Conservation (phyloP, 1,284 basidiomycete genomes). For the Cystobasidiaceae sp. region DNA sequence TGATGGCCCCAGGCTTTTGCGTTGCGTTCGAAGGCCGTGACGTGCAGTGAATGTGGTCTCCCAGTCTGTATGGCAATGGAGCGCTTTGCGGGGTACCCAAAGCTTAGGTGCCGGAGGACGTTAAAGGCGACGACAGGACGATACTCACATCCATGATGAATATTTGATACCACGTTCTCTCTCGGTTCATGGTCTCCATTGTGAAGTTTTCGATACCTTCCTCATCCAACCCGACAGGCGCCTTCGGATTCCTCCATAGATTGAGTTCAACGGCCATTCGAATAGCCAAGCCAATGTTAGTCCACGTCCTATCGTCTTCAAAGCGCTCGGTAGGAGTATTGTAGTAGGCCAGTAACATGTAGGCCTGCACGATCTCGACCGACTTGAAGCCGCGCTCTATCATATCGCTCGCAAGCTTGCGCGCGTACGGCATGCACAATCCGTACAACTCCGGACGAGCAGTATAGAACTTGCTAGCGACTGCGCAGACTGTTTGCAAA, state of each 20-base stretch:
- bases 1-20: neutral
- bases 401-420: conserved; percentile 86
- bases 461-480: conserved; percentile 84
- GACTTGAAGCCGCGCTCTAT: conserved; percentile 79
- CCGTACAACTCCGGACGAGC: conserved; percentile 76
- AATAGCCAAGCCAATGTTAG: conserved; percentile 50
- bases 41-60: conserved; percentile 47
- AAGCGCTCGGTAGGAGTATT: conserved; percentile 57
- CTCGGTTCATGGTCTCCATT: conserved; percentile 48
- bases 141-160: conserved; percentile 44
- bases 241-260: conserved; percentile 74
- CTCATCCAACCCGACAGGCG: conserved; percentile 43
- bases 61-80: conserved; percentile 48
- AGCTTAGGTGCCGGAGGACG: neutral
- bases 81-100: neutral
- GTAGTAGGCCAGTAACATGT: conserved; percentile 47
- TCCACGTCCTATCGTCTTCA: conserved; percentile 91
- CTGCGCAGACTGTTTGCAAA: conserved; percentile 64
- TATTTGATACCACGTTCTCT: conserved; percentile 49
- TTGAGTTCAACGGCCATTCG: conserved; percentile 94
- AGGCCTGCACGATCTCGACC: conserved; percentile 60
- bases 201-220: conserved; percentile 45
- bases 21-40: conserved; percentile 11
- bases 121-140: neutral
- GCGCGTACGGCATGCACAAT: conserved; percentile 72